Conservation (phyloP, 2,329 filamentous ascomycete species). For the Dothistroma septosporum region DNA sequence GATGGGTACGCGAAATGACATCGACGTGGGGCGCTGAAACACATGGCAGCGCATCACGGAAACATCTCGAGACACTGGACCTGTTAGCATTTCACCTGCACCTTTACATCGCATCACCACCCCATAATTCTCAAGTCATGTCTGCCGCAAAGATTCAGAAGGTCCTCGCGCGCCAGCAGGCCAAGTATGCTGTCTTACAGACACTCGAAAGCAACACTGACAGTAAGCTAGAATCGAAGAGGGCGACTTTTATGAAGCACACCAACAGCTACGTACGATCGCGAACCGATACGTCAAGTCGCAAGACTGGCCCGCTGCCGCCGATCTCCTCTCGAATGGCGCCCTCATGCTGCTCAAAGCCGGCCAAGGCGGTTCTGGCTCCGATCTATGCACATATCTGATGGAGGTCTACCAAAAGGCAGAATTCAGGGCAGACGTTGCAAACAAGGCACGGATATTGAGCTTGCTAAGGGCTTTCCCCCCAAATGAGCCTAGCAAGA, state of each 20-base stretch:
- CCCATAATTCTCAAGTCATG: neutral
- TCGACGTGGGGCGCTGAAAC: neutral
- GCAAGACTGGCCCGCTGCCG: conserved; percentile 75
- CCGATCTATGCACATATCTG: conserved; percentile 81
- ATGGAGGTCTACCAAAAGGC: conserved; percentile 89
- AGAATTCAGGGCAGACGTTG: conserved; percentile 70
- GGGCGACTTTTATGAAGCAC: conserved; percentile 94
- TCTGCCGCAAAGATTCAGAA: conserved; percentile 55
- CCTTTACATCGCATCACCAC: neutral
- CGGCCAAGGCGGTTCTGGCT: conserved; percentile 88
- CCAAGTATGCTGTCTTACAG: conserved; percentile 54
- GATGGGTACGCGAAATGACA: neutral
- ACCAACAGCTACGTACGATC: conserved; percentile 95
- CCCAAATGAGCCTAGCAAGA: conserved; percentile 79
- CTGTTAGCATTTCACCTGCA: neutral
- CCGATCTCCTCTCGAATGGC: conserved; percentile 80
- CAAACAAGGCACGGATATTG: conserved; percentile 68
- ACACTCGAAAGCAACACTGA: conserved; percentile 3
- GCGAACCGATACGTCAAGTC: conserved; percentile 90
- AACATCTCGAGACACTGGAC: neutral
- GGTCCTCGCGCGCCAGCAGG: conserved; percentile 70
- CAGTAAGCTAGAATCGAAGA: conserved; percentile 64
- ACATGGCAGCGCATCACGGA: neutral
- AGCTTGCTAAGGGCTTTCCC: conserved; percentile 77
- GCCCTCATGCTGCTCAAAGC: conserved; percentile 82